Conservation (phyloP, 805 yeast genomes). For the Novakomyces olei region DNA sequence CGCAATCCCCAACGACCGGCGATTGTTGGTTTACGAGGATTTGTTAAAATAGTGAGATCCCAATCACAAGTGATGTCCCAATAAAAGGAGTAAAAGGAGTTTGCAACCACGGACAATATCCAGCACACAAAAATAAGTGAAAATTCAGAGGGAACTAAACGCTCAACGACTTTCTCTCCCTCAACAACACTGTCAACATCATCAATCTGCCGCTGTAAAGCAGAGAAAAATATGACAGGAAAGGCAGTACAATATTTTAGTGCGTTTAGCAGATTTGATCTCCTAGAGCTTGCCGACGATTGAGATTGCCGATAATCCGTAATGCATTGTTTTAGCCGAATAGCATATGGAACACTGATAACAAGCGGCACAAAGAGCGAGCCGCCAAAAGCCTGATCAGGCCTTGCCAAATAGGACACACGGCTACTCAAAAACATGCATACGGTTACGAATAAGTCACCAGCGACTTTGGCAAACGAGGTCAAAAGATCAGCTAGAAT, state of each 20-base stretch:
- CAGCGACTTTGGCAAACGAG: slow-evolving; percentile 53
- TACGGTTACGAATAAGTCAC: slow-evolving; percentile 40
- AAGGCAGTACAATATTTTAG: slow-evolving; percentile 49
- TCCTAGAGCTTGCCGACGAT: slow-evolving; percentile 18
- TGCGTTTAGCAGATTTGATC: slow-evolving; percentile 40
- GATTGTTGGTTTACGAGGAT: slow-evolving; percentile 1
- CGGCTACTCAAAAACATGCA: slow-evolving; percentile 22
- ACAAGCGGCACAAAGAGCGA: slow-evolving; percentile 18
- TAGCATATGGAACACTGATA: slow-evolving; percentile 36
- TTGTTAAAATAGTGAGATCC: slow-evolving; percentile 38
- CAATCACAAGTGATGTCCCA: slow-evolving; percentile 91
- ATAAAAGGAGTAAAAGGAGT: slow-evolving; percentile 53
- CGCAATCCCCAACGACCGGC: slow-evolving; percentile 12
- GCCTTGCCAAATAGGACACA: slow-evolving; percentile 8
- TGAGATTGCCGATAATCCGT: slow-evolving; percentile 35
- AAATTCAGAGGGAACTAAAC: background rate
- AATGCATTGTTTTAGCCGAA: slow-evolving; percentile 66
- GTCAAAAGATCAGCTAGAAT: slow-evolving; percentile 66
- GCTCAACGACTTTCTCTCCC: background rate
- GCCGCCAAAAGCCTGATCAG: slow-evolving; percentile 19
- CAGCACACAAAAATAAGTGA: slow-evolving; percentile 11
- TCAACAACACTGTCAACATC: too few relatives aligned
- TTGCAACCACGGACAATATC: slow-evolving; percentile 28
- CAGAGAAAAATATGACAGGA: slow-evolving; percentile 25
- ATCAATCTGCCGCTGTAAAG: slow-evolving; percentile 12